A percentile compares a stretch with the other conserved stretches of the same genome.
These are phyloP conservation scores for Neopestalotiopsis clavispora DNA, from an alignment of 2,329 filamentous ascomycete genomes.

Conservation along the genomic window DNA sequence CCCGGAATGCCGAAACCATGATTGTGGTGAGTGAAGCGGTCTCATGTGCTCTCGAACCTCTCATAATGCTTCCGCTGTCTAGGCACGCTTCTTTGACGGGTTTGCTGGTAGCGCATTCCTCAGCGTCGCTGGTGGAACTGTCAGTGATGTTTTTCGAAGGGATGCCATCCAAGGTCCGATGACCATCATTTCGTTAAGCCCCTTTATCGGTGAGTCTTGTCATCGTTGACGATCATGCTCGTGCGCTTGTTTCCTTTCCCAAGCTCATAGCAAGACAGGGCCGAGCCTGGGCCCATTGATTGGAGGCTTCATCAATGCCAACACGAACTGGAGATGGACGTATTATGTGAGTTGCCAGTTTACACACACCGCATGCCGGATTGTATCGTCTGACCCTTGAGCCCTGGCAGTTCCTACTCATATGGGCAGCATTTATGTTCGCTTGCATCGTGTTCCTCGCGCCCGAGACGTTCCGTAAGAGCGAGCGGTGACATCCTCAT, in stretches of 20 bases:
- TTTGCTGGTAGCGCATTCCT: slow-evolving; percentile 72
- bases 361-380: neutral
- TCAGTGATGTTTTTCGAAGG: slow-evolving; percentile 77
- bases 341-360: slow-evolving; percentile 64
- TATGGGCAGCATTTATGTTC: slow-evolving; percentile 75
- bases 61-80: slow-evolving; percentile 7
- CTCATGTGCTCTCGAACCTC: neutral
- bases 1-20: slow-evolving; percentile 81
- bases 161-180: slow-evolving; percentile 78
- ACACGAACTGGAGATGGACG: slow-evolving; percentile 77
- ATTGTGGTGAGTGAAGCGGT: slow-evolving; percentile 53
- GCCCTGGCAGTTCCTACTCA: slow-evolving; percentile 62
- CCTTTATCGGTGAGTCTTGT: slow-evolving; percentile 54
- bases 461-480: slow-evolving; percentile 82
- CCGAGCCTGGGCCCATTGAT: slow-evolving; percentile 64
- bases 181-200: slow-evolving; percentile 75
- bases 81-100: slow-evolving; percentile 76
- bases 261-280: slow-evolving; percentile 38
- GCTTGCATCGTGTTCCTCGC: slow-evolving; percentile 72
- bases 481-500: slow-evolving; percentile 43
- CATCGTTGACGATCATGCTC: neutral
- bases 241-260: neutral
- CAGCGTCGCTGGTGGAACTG: slow-evolving; percentile 81
- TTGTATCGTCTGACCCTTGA: neutral
- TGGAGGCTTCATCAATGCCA: slow-evolving; percentile 84